phyloP scores from a whole-genome alignment of 176 grass and related monocot species.

The Musa acuminata region DNA sequence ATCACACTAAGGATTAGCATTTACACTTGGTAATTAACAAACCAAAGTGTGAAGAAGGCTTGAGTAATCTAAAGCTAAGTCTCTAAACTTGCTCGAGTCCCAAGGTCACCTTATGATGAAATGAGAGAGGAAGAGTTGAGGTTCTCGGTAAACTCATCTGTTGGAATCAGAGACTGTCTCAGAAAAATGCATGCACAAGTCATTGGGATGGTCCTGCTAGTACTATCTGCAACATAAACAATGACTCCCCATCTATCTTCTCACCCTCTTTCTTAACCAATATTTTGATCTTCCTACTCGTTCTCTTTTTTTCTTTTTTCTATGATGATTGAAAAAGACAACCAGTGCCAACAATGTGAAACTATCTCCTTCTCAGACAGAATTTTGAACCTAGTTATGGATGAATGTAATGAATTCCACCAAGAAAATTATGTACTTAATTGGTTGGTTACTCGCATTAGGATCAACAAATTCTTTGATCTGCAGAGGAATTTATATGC shows the following conservation, averaged over 20 bases:
- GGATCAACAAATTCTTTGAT: no score
- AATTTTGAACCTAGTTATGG: no score
- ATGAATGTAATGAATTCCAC: no score
- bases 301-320: background rate
- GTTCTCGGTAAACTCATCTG: background rate
- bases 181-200: background rate
- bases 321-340: background rate
- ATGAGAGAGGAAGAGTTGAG: background rate
- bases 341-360: background rate
- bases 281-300: background rate
- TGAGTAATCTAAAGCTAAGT: conserved; percentile 26
- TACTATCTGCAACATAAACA: background rate
- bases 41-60: background rate
- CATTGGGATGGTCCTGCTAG: conserved; percentile 1
- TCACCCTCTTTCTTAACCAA: background rate
- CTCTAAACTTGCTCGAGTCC: conserved; percentile 20
- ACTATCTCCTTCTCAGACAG: no score
- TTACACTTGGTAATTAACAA: conserved; percentile 2
- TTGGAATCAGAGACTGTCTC: background rate
- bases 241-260: background rate
- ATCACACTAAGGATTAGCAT: background rate
- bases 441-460: no score
- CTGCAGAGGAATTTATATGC: no score
- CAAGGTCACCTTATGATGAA: conserved; percentile 35
- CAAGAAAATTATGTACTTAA: no score